Percentiles rank a stretch among this genome's conserved stretches.
These are phyloP conservation scores for Xylaria nigripes DNA, from an alignment of 495 filamentous ascomycete species.

Conservation along the genomic window DNA sequence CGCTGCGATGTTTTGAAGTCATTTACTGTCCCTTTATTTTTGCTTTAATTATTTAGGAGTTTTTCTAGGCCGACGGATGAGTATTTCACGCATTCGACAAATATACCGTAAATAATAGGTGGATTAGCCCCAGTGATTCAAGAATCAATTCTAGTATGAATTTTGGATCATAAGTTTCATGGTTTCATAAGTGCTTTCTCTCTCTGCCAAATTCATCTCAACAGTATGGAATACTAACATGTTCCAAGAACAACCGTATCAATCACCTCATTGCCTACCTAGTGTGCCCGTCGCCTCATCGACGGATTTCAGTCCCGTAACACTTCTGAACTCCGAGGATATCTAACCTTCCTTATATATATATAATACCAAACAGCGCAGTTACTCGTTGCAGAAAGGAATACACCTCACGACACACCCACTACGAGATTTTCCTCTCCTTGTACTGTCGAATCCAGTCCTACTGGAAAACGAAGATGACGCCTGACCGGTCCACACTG, in stretches of 20 bases:
- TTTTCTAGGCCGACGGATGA: no score
- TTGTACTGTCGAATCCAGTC: background rate
- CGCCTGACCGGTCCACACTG: constrained; percentile 82
- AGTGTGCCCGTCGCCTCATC: no score
- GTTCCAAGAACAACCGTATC: no score
- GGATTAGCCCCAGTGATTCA: no score
- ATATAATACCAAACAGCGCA: background rate
- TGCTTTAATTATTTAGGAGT: no score
- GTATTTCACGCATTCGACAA: background rate
- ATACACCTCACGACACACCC: background rate
- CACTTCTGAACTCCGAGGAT: constrained; percentile 1
- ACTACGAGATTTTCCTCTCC: background rate
- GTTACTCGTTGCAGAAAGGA: background rate
- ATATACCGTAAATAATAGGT: no score
- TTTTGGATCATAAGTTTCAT: no score
- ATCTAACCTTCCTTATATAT: background rate
- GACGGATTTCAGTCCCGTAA: background rate
- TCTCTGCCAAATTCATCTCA: background rate
- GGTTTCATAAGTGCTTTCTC: background rate
- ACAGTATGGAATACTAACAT: no score
- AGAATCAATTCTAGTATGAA: no score
- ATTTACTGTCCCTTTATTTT: background rate
- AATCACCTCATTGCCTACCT: background rate
- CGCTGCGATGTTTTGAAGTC: background rate
- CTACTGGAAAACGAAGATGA: constrained; percentile 75